phyloP scores from a whole-genome alignment of 2,329 filamentous ascomycete genomes.

The Tolypocladium sp. region DNA sequence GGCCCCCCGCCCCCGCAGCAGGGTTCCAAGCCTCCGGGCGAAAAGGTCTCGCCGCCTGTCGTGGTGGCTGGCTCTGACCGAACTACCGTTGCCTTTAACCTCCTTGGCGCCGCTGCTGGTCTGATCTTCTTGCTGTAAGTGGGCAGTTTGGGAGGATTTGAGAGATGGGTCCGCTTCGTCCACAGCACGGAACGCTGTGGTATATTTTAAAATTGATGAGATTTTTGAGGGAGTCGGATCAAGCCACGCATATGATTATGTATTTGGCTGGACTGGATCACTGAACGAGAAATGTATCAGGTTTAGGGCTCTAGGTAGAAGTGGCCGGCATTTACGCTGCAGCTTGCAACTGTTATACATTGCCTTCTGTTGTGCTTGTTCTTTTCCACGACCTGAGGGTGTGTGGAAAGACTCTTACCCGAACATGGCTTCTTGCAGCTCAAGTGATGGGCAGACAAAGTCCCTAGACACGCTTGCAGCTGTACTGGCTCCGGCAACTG shows the following conservation, averaged over 20 bases:
- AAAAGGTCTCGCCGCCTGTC: not conserved
- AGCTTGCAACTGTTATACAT: no score
- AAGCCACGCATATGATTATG: not conserved
- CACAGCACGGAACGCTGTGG: not conserved
- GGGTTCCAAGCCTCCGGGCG: not conserved
- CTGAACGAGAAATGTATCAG: not conserved
- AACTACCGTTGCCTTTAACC: constrained; percentile 7
- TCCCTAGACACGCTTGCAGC: no score
- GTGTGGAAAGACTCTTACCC: no score
- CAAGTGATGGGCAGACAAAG: no score
- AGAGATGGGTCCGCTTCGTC: not conserved
- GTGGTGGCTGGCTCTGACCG: constrained; percentile 10
- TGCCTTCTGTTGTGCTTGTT: no score
- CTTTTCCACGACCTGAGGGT: no score
- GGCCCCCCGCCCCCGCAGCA: not conserved
- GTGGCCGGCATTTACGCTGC: no score
- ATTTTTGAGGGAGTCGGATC: not conserved
- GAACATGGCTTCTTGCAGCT: no score
- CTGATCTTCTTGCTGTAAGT: constrained; percentile 13
- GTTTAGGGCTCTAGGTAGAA: not conserved
- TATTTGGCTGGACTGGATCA: not conserved
- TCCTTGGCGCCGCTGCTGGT: constrained; percentile 13
- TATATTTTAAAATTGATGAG: not conserved
- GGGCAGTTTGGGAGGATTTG: not conserved
- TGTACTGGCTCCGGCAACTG: no score